Conservation (phyloP, 345 rosid genomes). For the Camelina laxa region DNA sequence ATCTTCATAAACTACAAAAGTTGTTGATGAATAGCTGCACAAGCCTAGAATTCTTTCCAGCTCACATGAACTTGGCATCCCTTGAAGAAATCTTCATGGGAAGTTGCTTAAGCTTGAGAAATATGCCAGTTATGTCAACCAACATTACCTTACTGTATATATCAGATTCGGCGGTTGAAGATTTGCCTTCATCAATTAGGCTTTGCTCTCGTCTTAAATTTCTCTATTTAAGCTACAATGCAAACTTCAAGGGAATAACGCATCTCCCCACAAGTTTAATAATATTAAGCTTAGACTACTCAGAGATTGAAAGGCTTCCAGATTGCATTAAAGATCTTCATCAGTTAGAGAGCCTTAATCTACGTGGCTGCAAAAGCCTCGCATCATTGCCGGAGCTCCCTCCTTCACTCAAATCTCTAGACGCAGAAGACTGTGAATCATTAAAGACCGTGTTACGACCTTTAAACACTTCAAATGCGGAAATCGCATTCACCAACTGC, state of each 20-base stretch:
- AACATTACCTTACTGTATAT: neutral
- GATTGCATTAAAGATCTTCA: constrained; percentile 15
- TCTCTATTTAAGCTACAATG: neutral
- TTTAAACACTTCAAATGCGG: neutral
- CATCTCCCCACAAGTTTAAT: neutral
- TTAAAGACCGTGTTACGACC: neutral
- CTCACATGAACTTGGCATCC: constrained; percentile 19
- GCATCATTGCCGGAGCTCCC: constrained; percentile 34
- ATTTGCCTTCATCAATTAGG: neutral
- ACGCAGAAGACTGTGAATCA: neutral
- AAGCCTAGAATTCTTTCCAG: constrained; percentile 29
- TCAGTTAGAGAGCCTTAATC: accelerated
- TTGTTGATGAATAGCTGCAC: neutral
- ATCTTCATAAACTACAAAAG: no score
- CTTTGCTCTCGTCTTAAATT: neutral
- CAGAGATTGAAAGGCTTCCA: neutral
- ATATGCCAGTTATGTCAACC: constrained; percentile 27
- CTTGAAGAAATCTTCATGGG: neutral
- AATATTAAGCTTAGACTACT: accelerated
- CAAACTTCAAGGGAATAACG: neutral
- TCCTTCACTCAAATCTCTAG: accelerated
- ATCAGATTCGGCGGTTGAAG: neutral
- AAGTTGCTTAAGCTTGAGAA: constrained; percentile 35
- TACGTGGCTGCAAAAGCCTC: constrained; percentile 6
- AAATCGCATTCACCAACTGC: neutral